Conservation (phyloP, 2,329 filamentous ascomycete species). For the Stemphylium beticola region DNA sequence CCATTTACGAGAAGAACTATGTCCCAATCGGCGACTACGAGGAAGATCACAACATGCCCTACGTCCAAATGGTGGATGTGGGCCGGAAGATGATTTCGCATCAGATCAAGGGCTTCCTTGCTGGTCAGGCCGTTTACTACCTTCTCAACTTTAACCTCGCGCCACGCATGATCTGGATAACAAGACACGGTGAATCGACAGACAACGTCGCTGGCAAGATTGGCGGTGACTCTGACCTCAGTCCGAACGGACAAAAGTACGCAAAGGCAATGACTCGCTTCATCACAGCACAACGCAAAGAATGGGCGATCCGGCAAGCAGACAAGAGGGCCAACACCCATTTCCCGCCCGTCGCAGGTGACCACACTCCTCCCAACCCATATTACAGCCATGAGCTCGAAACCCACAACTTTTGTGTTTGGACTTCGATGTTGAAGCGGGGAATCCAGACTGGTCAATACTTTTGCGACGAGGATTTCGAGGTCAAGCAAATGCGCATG, state of each 20-base stretch:
- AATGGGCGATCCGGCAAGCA: conserved; percentile 84
- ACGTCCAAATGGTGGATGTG: conserved; percentile 97
- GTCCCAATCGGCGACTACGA: conserved; percentile 89
- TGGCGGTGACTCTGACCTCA: conserved; percentile 86
- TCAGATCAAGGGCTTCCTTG: conserved; percentile 88
- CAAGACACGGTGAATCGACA: conserved; percentile 86
- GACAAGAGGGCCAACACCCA: conserved; percentile 76
- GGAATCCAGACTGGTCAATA: conserved; percentile 86
- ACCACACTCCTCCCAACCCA: conserved; percentile 93
- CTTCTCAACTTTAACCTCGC: conserved; percentile 96
- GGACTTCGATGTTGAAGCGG: conserved; percentile 95
- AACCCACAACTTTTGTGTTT: conserved; percentile 94
- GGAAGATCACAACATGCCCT: conserved; percentile 88
- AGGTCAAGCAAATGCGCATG: conserved; percentile 98
- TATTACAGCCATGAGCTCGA: conserved; percentile 63
- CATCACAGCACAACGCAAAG: conserved; percentile 77
- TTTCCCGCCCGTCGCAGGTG: conserved; percentile 89
- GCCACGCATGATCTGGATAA: conserved; percentile 97
- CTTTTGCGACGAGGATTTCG: conserved; percentile 92
- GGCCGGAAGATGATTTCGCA: conserved; percentile 92
- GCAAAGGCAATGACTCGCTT: conserved; percentile 81
- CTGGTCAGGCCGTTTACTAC: conserved; percentile 91
- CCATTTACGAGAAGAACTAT: conserved; percentile 93
- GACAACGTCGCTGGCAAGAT: conserved; percentile 90
- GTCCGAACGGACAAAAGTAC: conserved; percentile 79